These are phyloP conservation scores for Imleria badia DNA, from an alignment of 768 basidiomycete species.

Conservation along the genomic window DNA sequence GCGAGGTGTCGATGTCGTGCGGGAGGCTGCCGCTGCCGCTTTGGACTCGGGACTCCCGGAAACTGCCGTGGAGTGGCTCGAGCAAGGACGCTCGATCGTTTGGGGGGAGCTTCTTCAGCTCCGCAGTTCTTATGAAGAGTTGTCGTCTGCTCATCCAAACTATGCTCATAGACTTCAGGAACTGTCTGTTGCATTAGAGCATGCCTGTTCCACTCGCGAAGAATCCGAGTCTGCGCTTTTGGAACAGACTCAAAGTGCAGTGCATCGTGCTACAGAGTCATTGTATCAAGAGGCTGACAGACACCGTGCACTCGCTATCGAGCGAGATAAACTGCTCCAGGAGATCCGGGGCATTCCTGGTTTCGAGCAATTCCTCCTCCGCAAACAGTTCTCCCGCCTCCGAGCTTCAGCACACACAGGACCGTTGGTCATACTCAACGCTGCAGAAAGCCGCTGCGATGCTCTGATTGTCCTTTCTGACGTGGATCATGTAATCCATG, in stretches of 20 bases:
- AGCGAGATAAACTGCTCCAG: too few species aligned
- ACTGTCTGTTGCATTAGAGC: too few species aligned
- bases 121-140: constrained; percentile 4
- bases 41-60: constrained; percentile 4
- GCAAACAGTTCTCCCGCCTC: not conserved
- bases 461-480: too few species aligned
- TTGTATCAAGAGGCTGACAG: not conserved
- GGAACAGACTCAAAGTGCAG: too few species aligned
- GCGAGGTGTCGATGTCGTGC: too few species aligned
- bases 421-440: not conserved
- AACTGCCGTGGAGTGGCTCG: constrained; percentile 17
- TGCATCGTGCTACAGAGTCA: not conserved
- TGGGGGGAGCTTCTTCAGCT: constrained; percentile 18
- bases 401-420: not conserved
- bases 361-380: too few species aligned
- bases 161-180: too few species aligned
- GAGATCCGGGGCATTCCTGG: too few species aligned
- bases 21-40: too few species aligned
- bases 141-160: not conserved
- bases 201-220: too few species aligned
- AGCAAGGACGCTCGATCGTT: constrained; percentile 16
- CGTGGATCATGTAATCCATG: not conserved
- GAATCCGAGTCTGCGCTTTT: too few species aligned
- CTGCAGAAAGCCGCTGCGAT: too few species aligned
- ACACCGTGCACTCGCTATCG: constrained; percentile 1